Percentiles rank a stretch among this genome's conserved stretches.
Conservation (phyloP, 352 stramenopile genomes). For the Elongisporangium anandrum region DNA sequence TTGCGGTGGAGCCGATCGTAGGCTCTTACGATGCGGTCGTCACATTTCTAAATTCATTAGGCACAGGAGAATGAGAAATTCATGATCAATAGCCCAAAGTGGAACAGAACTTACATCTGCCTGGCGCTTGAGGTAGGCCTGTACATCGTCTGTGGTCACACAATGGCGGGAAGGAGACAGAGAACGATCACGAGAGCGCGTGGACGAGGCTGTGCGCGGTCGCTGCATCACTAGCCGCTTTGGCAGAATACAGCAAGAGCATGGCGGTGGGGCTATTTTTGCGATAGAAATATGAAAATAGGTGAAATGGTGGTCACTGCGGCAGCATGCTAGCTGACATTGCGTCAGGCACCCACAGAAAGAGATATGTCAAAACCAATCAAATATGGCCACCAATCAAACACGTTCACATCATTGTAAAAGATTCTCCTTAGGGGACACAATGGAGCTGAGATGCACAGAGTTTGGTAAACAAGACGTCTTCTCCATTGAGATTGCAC, state of each 20-base stretch:
- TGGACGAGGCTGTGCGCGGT: background rate
- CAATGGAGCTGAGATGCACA: too few species aligned
- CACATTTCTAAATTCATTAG: slow-evolving; percentile 9
- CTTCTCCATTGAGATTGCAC: too few species aligned
- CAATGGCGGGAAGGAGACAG: background rate
- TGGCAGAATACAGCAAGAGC: background rate
- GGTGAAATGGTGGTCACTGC: too few species aligned
- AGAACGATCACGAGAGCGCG: background rate
- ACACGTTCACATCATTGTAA: too few species aligned
- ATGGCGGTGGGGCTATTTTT: background rate
- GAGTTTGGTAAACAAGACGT: too few species aligned
- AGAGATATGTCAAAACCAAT: too few species aligned
- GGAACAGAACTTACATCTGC: slow-evolving; percentile 7
- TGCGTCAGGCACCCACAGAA: too few species aligned
- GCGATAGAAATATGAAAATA: background rate
- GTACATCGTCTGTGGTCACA: slow-evolving; percentile 13
- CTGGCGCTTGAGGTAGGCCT: slow-evolving; percentile 9
- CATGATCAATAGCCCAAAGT: background rate
- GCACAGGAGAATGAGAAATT: background rate
- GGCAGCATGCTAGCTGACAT: too few species aligned
- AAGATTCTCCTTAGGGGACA: too few species aligned
- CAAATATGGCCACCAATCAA: too few species aligned
- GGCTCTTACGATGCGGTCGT: slow-evolving; percentile 16
- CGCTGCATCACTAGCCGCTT: background rate
- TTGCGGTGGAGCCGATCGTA: slow-evolving; percentile 10